A percentile compares a stretch with the other conserved stretches of the same genome.
Conservation (phyloP, 805 yeast genomes). For the Pichia deserticola region DNA sequence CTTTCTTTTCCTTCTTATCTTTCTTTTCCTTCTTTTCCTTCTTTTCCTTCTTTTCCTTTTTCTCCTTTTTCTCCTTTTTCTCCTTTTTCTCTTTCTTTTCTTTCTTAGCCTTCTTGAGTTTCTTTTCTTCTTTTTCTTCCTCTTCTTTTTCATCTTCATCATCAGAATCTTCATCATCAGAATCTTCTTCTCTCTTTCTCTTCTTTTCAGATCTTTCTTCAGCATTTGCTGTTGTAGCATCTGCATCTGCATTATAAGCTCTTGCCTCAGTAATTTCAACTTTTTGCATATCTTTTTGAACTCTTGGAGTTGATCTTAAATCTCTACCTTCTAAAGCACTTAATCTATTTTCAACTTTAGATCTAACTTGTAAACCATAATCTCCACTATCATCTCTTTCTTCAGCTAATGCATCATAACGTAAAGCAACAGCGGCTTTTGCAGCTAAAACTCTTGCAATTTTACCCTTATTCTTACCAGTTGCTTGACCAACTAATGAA, state of each 20-base stretch:
- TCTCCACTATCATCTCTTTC: slow-evolving; percentile 95
- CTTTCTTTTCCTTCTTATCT: slow-evolving; percentile 6
- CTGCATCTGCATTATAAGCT: slow-evolving; percentile 94
- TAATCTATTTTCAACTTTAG: slow-evolving; percentile 89
- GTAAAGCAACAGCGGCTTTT: slow-evolving; percentile 92
- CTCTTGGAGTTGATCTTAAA: slow-evolving; percentile 79
- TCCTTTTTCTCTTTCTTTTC: slow-evolving; percentile 19
- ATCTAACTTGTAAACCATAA: slow-evolving; percentile 83
- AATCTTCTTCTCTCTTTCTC: slow-evolving; percentile 22
- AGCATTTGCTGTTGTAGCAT: slow-evolving; percentile 27
- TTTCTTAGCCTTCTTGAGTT: slow-evolving; percentile 19
- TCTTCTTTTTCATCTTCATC: slow-evolving; percentile 19
- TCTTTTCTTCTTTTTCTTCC: slow-evolving; percentile 17
- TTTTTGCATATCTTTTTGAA: slow-evolving; percentile 77
- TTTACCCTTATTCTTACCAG: slow-evolving; percentile 97
- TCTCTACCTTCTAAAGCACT: slow-evolving; percentile 96
- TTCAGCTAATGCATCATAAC: slow-evolving; percentile 95
- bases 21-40: slow-evolving; percentile 16
- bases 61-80: slow-evolving; percentile 27
- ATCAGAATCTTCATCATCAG: slow-evolving; percentile 21
- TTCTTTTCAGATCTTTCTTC: slow-evolving; percentile 15
- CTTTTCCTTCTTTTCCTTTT: slow-evolving; percentile 26
- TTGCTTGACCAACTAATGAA: slow-evolving; percentile 94
- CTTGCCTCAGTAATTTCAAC: slow-evolving; percentile 77
- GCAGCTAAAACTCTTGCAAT: slow-evolving; percentile 98